phyloP scores from a whole-genome alignment of 2,329 filamentous ascomycete genomes.

The Xylaria sp. region DNA sequence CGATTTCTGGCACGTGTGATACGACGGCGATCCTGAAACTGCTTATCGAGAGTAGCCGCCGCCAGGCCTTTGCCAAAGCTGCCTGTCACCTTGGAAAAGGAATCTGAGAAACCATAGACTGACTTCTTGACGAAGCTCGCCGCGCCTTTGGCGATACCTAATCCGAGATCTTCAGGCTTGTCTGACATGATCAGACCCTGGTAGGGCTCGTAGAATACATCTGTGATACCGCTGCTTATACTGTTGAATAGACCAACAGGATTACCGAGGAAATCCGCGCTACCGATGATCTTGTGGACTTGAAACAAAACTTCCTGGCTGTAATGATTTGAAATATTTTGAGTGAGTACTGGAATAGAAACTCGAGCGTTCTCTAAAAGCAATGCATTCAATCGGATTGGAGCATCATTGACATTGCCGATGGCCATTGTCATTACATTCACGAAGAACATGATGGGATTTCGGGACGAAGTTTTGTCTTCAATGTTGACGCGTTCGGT shows the following conservation, averaged over 20 bases:
- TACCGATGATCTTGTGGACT: conserved; percentile 96
- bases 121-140: conserved; percentile 99
- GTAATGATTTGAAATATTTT: conserved; percentile 93
- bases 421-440: conserved; percentile 99
- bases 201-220: conserved; percentile 99
- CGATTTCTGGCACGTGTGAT: conserved; percentile 93
- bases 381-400: conserved; percentile 90
- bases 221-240: conserved; percentile 94
- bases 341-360: conserved; percentile 82
- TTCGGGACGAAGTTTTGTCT: conserved; percentile 88
- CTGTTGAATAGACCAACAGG: conserved; percentile 98
- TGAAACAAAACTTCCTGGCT: conserved; percentile 96
- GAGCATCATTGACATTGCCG: conserved; percentile 98
- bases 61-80: conserved; percentile 96
- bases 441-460: conserved; percentile 98
- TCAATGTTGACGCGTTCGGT: conserved; percentile 97
- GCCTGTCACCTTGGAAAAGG: conserved; percentile 96
- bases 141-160: conserved; percentile 95
- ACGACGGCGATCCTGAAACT: conserved; percentile 95
- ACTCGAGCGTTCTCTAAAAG: conserved; percentile 96
- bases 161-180: conserved; percentile 90
- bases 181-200: conserved; percentile 97
- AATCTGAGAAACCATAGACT: conserved; percentile 96
- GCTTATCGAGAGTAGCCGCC: conserved; percentile 95
- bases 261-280: conserved; percentile 96